Conservation (phyloP, 495 filamentous ascomycete genomes). For the Aspergillus wentii region DNA sequence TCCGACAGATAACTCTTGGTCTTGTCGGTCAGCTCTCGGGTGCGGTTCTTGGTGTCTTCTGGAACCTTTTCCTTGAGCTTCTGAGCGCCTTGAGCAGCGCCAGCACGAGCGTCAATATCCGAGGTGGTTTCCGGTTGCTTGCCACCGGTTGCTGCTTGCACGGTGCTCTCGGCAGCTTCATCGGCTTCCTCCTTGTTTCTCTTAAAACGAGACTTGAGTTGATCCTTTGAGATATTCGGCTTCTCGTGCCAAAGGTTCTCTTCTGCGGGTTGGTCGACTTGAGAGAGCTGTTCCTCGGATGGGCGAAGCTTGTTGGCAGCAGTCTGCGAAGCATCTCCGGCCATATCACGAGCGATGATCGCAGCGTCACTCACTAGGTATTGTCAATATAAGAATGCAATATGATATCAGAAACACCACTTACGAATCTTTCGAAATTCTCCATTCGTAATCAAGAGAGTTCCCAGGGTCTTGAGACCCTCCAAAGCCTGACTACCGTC, state of each 20-base stretch:
- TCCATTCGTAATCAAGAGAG: constrained; percentile 88
- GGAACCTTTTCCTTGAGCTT: constrained; percentile 47
- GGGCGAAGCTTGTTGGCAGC: constrained; percentile 77
- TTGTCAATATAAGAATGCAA: constrained; percentile 8
- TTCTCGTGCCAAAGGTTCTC: constrained; percentile 93
- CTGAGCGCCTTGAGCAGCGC: constrained; percentile 42
- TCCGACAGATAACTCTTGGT: constrained; percentile 67
- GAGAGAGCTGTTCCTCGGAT: constrained; percentile 65
- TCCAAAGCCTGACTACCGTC: constrained; percentile 77
- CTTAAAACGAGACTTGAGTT: constrained; percentile 63
- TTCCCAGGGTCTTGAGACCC: constrained; percentile 85
- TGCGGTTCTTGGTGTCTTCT: constrained; percentile 23
- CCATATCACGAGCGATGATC: constrained; percentile 80
- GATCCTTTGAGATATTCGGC: constrained; percentile 69
- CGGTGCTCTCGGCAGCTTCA: constrained; percentile 52
- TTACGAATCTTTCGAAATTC: constrained; percentile 91
- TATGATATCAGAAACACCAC: constrained; percentile 21
- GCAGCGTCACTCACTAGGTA: constrained; percentile 76
- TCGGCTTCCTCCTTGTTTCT: constrained; percentile 57
- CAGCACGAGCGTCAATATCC: constrained; percentile 51
- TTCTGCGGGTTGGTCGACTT: constrained; percentile 77
- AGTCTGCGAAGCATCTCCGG: constrained; percentile 80
- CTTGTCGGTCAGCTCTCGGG: constrained; percentile 33
- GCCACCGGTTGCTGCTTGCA: constrained; percentile 42
- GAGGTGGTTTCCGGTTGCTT: constrained; percentile 35